phyloP scores from a whole-genome alignment of 139 green algal genomes.

The Micromonas pusilla region DNA sequence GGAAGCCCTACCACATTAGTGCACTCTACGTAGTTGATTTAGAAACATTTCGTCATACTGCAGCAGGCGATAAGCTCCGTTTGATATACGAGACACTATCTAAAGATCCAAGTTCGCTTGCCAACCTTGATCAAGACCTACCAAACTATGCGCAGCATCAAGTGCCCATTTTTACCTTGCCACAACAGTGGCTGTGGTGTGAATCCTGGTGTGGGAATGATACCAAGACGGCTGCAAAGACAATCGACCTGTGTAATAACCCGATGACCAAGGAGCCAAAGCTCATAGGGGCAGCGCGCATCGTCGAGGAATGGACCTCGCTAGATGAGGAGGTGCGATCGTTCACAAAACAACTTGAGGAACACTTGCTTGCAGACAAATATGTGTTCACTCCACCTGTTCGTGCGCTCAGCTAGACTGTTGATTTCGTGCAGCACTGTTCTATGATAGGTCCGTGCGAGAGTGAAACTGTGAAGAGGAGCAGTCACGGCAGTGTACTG shows the following conservation, averaged over 20 bases:
- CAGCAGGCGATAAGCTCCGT: conserved; percentile 53
- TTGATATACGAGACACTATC: conserved; percentile 90
- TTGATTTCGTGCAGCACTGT: too few species aligned
- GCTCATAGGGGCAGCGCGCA: conserved; percentile 76
- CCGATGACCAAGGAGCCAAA: conserved; percentile 99
- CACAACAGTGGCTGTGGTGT: conserved; percentile 96
- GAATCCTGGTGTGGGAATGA: conserved; percentile 96
- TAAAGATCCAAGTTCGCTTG: conserved; percentile 88
- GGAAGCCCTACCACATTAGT: conserved; percentile 94
- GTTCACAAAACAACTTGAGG: conserved; percentile 43
- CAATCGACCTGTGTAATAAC: conserved; percentile 99
- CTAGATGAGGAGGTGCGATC: conserved; percentile 63
- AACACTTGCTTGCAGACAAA: too few species aligned
- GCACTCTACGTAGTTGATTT: conserved; percentile 91
- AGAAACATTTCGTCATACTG: conserved; percentile 60
- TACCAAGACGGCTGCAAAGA: conserved; percentile 84
- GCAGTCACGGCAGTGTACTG: too few species aligned
- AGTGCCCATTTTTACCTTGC: conserved; percentile 81
- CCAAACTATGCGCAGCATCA: conserved; percentile 95
- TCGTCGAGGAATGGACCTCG: conserved; percentile 83
- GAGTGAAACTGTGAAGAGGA: too few species aligned
- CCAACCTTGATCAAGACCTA: conserved; percentile 91
- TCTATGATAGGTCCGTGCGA: too few species aligned
- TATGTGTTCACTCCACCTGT: too few species aligned
- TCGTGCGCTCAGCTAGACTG: too few species aligned